phyloP scores from a whole-genome alignment of 2,329 filamentous ascomycete species.

The Raffaelea albimanens region DNA sequence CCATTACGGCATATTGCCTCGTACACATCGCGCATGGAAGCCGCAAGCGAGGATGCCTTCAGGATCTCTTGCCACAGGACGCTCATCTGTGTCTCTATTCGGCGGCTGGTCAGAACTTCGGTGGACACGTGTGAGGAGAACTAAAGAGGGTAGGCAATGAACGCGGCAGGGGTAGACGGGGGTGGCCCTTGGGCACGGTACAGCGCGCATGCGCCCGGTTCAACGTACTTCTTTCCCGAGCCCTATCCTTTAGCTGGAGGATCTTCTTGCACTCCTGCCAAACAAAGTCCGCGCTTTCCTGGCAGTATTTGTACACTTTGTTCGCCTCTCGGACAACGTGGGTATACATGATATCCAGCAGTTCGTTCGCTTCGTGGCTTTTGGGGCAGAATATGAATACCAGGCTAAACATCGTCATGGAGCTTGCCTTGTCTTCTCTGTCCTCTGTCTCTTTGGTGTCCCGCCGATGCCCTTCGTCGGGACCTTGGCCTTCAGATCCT shows the following conservation, averaged over 20 bases:
- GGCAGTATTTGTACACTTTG: slow-evolving; percentile 86
- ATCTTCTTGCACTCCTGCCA: slow-evolving; percentile 85
- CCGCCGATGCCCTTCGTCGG: slow-evolving; percentile 15
- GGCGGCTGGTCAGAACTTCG: too few species aligned
- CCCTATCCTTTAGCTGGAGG: slow-evolving; percentile 70
- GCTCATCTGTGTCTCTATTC: slow-evolving; percentile 48
- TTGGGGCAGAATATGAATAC: slow-evolving; percentile 84
- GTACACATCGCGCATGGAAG: slow-evolving; percentile 74
- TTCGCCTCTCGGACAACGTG: slow-evolving; percentile 89
- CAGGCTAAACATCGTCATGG: slow-evolving; percentile 96
- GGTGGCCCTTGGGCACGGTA: too few species aligned
- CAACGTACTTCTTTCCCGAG: slow-evolving; percentile 54
- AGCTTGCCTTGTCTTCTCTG: slow-evolving; percentile 51
- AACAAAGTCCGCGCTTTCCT: slow-evolving; percentile 82
- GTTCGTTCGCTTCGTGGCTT: slow-evolving; percentile 63
- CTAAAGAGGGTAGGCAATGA: too few species aligned
- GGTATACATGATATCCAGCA: slow-evolving; percentile 70
- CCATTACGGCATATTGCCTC: slow-evolving; percentile 72
- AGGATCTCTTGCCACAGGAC: slow-evolving; percentile 62
- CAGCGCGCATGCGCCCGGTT: too few species aligned
- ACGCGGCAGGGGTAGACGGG: too few species aligned
- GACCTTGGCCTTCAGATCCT: slow-evolving; percentile 11
- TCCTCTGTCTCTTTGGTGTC: slow-evolving; percentile 25
- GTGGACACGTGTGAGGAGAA: too few species aligned
- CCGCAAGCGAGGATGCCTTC: slow-evolving; percentile 66